A percentile compares a stretch with the other conserved stretches of the same genome.
phyloP scores from a whole-genome alignment of 2,329 filamentous ascomycete species.

The Calonectria leucothoes region DNA sequence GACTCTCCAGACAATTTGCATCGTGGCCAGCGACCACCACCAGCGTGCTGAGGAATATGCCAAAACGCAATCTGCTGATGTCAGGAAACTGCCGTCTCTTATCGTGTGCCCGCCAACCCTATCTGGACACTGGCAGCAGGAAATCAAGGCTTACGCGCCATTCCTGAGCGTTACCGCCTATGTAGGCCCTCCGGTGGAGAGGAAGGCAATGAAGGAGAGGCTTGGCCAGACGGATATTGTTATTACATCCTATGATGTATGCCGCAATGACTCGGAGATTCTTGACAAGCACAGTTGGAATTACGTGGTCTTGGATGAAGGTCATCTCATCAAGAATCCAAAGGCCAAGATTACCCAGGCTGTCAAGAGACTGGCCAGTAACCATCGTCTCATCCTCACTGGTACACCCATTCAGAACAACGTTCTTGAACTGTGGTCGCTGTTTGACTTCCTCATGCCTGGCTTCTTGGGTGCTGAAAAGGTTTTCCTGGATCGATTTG shows the following conservation, averaged over 20 bases:
- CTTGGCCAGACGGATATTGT: constrained; percentile 89
- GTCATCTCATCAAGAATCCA: constrained; percentile 98
- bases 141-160: constrained; percentile 94
- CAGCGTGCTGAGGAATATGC: constrained; percentile 90
- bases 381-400: constrained; percentile 95
- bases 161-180: constrained; percentile 93
- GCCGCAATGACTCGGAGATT: constrained; percentile 92
- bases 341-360: constrained; percentile 95
- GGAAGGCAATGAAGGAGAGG: constrained; percentile 75
- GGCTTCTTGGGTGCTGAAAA: constrained; percentile 95
- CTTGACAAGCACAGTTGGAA: constrained; percentile 92
- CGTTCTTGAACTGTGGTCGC: constrained; percentile 94
- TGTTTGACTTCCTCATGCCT: constrained; percentile 99
- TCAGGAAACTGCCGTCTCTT: constrained; percentile 84
- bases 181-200: constrained; percentile 87
- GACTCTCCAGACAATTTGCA: constrained; percentile 96
- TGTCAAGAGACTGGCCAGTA: constrained; percentile 89
- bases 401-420: constrained; percentile 99
- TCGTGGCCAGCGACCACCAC: constrained; percentile 97
- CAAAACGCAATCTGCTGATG: constrained; percentile 82
- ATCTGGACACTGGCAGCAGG: constrained; percentile 98
- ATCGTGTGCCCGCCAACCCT: constrained; percentile 97
- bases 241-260: constrained; percentile 98
- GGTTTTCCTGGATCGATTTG: constrained; percentile 95
- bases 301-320: constrained; percentile 96